Percentiles rank a stretch among this genome's conserved stretches.
Conservation (phyloP, 108 stramenopile species). For the Seminavis robusta region DNA sequence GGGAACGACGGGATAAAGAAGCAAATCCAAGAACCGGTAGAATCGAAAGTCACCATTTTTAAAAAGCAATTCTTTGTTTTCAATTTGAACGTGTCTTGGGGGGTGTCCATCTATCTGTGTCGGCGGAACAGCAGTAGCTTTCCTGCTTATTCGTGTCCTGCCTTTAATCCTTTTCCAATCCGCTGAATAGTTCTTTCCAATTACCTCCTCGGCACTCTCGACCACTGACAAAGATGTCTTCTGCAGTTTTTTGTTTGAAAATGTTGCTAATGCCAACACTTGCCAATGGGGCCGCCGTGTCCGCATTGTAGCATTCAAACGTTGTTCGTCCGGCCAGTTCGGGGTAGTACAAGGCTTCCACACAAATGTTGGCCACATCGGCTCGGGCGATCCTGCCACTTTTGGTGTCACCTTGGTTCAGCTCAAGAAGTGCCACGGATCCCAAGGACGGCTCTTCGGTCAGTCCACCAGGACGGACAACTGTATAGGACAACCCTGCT, state of each 20-base stretch:
- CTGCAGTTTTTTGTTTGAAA: constrained; percentile 36
- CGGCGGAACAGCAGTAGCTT: no score
- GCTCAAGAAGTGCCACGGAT: constrained; percentile 45
- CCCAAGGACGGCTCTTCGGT: constrained; percentile 46
- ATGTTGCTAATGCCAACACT: constrained; percentile 65
- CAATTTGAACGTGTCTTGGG: no score
- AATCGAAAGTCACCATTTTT: no score
- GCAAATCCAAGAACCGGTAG: no score
- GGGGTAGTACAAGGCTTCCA: constrained; percentile 38
- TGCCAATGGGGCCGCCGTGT: constrained; percentile 58
- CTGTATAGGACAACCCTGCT: constrained; percentile 50
- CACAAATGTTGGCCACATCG: constrained; percentile 70
- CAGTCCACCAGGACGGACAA: constrained; percentile 84
- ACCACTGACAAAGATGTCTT: constrained; percentile 34
- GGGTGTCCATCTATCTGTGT: no score
- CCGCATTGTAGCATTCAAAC: constrained; percentile 74
- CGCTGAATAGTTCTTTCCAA: constrained; percentile 52
- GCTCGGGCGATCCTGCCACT: constrained; percentile 65
- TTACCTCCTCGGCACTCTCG: constrained; percentile 56
- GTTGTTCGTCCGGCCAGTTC: constrained; percentile 47
- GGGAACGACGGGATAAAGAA: no score
- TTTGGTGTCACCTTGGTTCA: constrained; percentile 84
- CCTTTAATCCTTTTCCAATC: constrained; percentile 44
- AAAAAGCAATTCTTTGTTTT: no score
- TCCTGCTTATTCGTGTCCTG: no score